These are phyloP conservation scores for Sporothrix euskadiensis DNA, from an alignment of 2,329 filamentous ascomycete species.

Conservation along the genomic window DNA sequence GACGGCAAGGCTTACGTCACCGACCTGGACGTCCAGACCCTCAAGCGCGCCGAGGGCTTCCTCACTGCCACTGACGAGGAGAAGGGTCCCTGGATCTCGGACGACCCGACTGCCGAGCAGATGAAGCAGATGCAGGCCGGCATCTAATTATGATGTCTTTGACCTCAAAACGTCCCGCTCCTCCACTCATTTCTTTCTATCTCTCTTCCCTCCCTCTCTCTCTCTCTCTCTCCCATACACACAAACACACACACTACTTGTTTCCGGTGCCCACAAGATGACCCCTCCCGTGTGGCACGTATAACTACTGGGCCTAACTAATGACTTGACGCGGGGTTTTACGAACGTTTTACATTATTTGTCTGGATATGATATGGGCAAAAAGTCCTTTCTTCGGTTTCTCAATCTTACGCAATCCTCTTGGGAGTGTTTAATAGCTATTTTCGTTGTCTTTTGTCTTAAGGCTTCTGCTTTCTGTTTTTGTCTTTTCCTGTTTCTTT, in stretches of 20 bases:
- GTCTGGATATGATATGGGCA: slow-evolving; percentile 19
- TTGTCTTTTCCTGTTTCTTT: slow-evolving; percentile 11
- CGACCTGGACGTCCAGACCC: slow-evolving; percentile 86
- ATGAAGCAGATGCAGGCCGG: slow-evolving; percentile 53
- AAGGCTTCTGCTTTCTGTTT: slow-evolving; percentile 8
- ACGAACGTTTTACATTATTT: slow-evolving; percentile 6
- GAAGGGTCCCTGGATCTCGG: slow-evolving; percentile 79
- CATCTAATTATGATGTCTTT: background rate
- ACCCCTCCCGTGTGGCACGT: slow-evolving; percentile 16
- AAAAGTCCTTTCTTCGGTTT: background rate
- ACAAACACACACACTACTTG: background rate
- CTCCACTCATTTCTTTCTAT: background rate
- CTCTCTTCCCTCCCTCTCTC: background rate
- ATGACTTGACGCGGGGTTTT: slow-evolving; percentile 26
- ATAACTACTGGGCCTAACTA: slow-evolving; percentile 26
- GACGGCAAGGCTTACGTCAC: slow-evolving; percentile 82
- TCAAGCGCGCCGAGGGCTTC: slow-evolving; percentile 85
- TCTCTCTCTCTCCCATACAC: background rate
- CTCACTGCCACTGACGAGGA: slow-evolving; percentile 78
- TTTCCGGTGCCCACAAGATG: background rate
- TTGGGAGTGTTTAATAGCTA: slow-evolving; percentile 22
- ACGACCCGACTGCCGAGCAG: slow-evolving; percentile 66
- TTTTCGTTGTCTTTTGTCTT: slow-evolving; percentile 5
- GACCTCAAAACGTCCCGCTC: background rate
- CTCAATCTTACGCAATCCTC: background rate